A percentile compares a stretch with the other conserved stretches of the same genome.
phyloP scores from a whole-genome alignment of 2,329 filamentous ascomycete species.

The Zarea fungicola region DNA sequence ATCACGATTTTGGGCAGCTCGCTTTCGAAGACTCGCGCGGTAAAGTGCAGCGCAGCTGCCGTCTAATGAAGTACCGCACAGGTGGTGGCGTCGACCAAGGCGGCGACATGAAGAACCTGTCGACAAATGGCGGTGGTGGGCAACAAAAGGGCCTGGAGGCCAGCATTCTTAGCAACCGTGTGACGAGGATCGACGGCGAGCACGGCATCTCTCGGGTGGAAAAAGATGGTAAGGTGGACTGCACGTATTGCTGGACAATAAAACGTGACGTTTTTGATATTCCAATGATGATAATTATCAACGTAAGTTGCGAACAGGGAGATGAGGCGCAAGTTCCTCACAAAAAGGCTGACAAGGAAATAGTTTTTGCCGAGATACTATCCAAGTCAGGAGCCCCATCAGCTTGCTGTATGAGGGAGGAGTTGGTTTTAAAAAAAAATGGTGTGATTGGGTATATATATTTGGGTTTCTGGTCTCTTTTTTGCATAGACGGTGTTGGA shows the following conservation, averaged over 20 bases:
- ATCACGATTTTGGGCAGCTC: conserved; percentile 88
- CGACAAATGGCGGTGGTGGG: conserved; percentile 38
- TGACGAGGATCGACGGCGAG: conserved; percentile 62
- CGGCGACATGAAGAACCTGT: conserved; percentile 35
- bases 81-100: conserved; percentile 57
- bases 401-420: conserved; percentile 45
- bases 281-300: conserved; percentile 97
- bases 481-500: conserved; percentile 16
- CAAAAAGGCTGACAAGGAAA: conserved; percentile 18
- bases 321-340: too few relatives aligned
- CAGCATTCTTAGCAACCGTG: conserved; percentile 52
- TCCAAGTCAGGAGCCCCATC: conserved; percentile 50
- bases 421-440: too few relatives aligned
- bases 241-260: conserved; percentile 94
- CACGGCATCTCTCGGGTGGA: conserved; percentile 77
- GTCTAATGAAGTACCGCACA: conserved; percentile 83
- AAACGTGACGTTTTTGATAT: conserved; percentile 97
- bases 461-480: conserved; percentile 9
- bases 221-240: conserved; percentile 86
- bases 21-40: conserved; percentile 89
- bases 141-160: conserved; percentile 37
- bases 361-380: conserved; percentile 58
- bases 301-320: conserved; percentile 66
- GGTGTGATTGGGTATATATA: neutral
- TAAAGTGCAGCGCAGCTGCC: conserved; percentile 76